These are phyloP conservation scores for Nothopassalora personata DNA, from an alignment of 2,329 filamentous ascomycete genomes.

Conservation along the genomic window DNA sequence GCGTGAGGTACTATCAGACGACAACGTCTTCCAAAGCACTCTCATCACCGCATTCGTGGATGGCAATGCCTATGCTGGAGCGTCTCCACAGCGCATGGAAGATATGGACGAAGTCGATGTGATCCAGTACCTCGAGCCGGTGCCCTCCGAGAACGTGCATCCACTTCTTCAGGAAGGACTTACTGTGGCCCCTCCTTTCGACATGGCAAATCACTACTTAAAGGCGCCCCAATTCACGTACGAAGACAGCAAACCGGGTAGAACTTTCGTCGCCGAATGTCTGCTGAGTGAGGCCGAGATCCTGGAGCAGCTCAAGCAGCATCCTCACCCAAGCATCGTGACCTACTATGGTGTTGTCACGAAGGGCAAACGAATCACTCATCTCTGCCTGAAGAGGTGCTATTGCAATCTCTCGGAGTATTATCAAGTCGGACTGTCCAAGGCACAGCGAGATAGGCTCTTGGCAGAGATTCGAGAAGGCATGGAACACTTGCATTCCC, in stretches of 20 bases:
- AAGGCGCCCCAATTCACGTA: slow-evolving; percentile 31
- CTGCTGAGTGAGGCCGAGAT: slow-evolving; percentile 26
- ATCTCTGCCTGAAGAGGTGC: slow-evolving; percentile 27
- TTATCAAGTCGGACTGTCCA: slow-evolving; percentile 16
- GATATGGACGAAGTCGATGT: slow-evolving; percentile 25
- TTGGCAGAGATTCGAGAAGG: slow-evolving; percentile 25
- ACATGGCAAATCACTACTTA: slow-evolving; percentile 24
- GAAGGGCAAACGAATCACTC: slow-evolving; percentile 25
- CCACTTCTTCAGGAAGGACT: slow-evolving; percentile 20
- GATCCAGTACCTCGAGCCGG: slow-evolving; percentile 20
- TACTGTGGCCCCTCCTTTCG: slow-evolving; percentile 15
- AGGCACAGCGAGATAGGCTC: slow-evolving; percentile 17
- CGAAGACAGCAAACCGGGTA: slow-evolving; percentile 24
- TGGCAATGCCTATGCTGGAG: slow-evolving; percentile 25
- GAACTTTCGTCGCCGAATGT: slow-evolving; percentile 28
- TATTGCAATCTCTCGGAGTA: slow-evolving; percentile 24
- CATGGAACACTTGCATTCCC: slow-evolving; percentile 33
- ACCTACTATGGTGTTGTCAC: slow-evolving; percentile 29
- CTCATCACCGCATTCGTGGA: slow-evolving; percentile 27
- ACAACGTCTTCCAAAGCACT: slow-evolving; percentile 18
- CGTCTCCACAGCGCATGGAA: slow-evolving; percentile 13
- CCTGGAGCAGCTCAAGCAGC: slow-evolving; percentile 23
- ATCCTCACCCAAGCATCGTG: slow-evolving; percentile 29
- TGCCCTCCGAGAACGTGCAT: slow-evolving; percentile 25
- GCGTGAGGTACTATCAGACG: slow-evolving; percentile 17